Conservation (phyloP, 116 monocot species). For the Papilionanthe hybrid region DNA sequence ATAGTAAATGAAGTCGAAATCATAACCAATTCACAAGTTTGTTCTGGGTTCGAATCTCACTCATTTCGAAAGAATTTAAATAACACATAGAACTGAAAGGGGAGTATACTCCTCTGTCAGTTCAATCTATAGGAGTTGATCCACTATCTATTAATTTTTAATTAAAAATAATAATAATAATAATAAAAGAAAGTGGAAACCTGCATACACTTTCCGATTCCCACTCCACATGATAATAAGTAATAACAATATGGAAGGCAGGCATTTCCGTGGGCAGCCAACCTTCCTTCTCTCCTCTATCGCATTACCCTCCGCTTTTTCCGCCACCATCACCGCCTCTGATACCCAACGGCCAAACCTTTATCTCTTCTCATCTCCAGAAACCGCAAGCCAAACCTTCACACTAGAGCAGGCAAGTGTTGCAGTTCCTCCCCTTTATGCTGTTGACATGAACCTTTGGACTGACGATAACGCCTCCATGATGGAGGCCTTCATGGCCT, state of each 20-base stretch:
- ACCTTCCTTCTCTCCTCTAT: not conserved
- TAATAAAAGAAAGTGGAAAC: not conserved
- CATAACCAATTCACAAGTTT: too few relatives aligned
- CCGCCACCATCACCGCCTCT: constrained; percentile 19
- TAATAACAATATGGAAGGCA: not conserved
- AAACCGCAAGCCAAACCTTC: not conserved
- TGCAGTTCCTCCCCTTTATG: not conserved
- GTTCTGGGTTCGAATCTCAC: too few relatives aligned
- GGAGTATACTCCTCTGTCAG: too few relatives aligned
- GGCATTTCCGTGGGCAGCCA: not conserved
- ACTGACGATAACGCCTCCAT: constrained; percentile 60
- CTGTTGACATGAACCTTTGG: constrained; percentile 55
- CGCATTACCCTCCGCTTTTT: constrained; percentile 16
- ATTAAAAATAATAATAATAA: too few relatives aligned
- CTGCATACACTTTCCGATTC: not conserved
- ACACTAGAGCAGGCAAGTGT: not conserved
- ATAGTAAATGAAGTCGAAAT: too few relatives aligned
- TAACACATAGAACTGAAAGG: too few relatives aligned
- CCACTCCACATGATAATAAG: not conserved
- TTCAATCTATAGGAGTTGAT: too few relatives aligned
- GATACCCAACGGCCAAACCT: too few relatives aligned
- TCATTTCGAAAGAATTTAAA: too few relatives aligned
- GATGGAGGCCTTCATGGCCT: constrained; percentile 74
- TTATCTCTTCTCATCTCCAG: not conserved
- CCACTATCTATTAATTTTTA: too few relatives aligned